Evolutionary conservation across 148 eudicot genomes (phyloP).

Genomic region (Euryodendron excelsum): DNA sequence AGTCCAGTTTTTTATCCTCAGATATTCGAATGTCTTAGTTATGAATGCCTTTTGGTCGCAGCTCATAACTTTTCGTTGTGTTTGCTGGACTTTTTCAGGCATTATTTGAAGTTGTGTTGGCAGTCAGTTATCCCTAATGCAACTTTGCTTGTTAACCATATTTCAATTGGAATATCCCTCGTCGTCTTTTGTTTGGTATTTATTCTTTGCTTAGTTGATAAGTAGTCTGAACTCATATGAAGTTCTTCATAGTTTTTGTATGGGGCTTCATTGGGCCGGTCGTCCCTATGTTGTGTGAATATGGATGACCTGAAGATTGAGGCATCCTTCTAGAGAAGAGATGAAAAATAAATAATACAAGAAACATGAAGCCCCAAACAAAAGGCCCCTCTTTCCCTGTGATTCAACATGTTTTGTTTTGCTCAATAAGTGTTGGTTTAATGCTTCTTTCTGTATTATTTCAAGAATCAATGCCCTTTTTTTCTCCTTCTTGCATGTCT

Average conservation of each 20-base stretch:
- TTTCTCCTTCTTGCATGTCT: neutral
- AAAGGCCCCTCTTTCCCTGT: neutral
- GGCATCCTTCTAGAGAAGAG: conserved; percentile 1
- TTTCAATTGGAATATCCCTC: neutral
- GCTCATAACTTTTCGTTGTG: neutral
- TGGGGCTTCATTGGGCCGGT: neutral
- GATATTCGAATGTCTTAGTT: neutral
- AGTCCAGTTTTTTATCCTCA: neutral
- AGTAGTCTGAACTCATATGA: neutral
- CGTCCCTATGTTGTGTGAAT: neutral
- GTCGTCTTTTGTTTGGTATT: neutral
- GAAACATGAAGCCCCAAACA: neutral
- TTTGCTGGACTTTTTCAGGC: neutral
- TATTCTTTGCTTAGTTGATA: conserved; percentile 2
- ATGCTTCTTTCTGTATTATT: neutral
- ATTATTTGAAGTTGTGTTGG: neutral
- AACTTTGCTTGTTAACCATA: neutral
- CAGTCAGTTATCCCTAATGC: neutral
- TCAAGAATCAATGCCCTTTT: neutral
- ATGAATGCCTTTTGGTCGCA: neutral
- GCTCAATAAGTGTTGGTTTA: neutral
- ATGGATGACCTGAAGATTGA: neutral
- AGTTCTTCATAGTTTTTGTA: neutral
- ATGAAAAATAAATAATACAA: neutral
- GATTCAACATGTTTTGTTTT: neutral